Evolutionary conservation across 108 stramenopile genomes (phyloP), one percentile per base, ranked within the genome.

Genomic region (Fragilaria crotonensis): DNA sequence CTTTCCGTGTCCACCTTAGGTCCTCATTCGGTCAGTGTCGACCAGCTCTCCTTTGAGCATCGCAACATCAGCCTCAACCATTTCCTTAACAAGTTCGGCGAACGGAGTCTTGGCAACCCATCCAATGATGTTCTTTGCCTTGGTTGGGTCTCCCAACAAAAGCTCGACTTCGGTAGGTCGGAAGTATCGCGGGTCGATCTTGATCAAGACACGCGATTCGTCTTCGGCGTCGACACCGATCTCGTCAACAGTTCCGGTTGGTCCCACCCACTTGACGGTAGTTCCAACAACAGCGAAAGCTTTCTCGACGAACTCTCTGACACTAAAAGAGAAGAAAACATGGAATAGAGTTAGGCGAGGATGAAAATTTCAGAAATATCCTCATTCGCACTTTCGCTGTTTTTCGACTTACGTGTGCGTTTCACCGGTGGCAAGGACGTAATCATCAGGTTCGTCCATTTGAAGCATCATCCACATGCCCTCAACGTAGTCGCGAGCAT

Each of bases 391-490:
- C n/a, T n/a, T n/a, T n/a, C n/a, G n/a, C 11, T 41, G 36, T 41
- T 7, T 41, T 7, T 14, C 11, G 14, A 41, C 36, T 41, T 41
- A 41, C 5, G 95, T 85, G 76, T 97, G 95, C 18, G 93, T 95
- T 71, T 99, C 95, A 57, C 95, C 95, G 21, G 98, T 99, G 45
- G 97, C 96, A 36, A 99, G 78, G 26, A 99, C 98, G 66, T 95
- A 99, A 71, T 99, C 98, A 62, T 97, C 96, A 49, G 96, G 70
- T 57, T 73, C 75, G 46, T 99, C 98, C 48, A 78, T 70, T 75
- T 99, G 98, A 47, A 97, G 73, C 97, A 99, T 99, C 72, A 80
- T 85, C 98, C 98, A 99, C 98, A 99, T 99, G 47, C 98, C 98
- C 72, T 95, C 85, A 28, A 99, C 87, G 75, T 99, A 99, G 73